These are phyloP conservation scores for Backusella tuberculispora DNA, from an alignment of 192 early-diverging fungal genomes.

Conservation along the genomic window DNA sequence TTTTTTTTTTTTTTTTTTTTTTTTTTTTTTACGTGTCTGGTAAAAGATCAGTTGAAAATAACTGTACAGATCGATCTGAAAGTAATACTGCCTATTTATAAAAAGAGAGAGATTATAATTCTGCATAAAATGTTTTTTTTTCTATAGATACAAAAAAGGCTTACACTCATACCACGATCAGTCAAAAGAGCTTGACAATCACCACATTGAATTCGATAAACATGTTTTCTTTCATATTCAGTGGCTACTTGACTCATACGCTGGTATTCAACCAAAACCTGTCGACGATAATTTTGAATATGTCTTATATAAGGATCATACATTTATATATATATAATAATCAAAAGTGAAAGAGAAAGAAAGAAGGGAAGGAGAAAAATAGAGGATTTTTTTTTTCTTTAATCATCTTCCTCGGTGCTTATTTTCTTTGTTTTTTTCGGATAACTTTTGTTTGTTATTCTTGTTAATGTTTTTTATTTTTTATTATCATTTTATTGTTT, in stretches of 20 bases:
- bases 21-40: slow-evolving; percentile 14
- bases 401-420: neutral
- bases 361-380: neutral
- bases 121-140: neutral
- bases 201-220: slow-evolving; percentile 8
- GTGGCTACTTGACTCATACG: slow-evolving; percentile 16
- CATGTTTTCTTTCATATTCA: slow-evolving; percentile 23
- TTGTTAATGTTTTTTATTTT: neutral
- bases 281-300: neutral
- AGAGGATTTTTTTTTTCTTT: too few relatives aligned
- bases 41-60: slow-evolving; percentile 20
- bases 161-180: slow-evolving; percentile 22
- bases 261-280: slow-evolving; percentile 16
- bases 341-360: neutral
- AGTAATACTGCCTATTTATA: slow-evolving; percentile 12
- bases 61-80: slow-evolving; percentile 13
- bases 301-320: slow-evolving; percentile 11
- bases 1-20: too few relatives aligned
- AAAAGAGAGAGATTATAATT: neutral
- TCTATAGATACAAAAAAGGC: too few relatives aligned
- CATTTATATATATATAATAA: neutral
- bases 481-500: neutral
- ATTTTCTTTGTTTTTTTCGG: neutral
- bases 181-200: slow-evolving; percentile 1
- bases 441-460: neutral